Conservation (phyloP, 345 rosid species). For the Acer yangbiense region DNA sequence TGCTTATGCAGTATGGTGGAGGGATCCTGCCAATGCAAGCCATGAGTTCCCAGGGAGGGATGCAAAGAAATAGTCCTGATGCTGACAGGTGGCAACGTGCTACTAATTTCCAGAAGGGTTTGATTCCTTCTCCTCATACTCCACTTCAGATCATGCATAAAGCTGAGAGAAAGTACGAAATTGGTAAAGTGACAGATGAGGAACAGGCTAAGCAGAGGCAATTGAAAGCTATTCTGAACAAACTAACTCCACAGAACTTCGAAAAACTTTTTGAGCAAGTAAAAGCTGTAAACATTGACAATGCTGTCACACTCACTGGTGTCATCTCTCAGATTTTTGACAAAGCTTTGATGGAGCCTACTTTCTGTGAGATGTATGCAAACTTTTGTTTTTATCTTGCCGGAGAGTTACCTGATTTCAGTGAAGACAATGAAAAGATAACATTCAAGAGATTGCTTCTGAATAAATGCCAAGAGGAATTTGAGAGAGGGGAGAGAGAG, state of each 20-base stretch:
- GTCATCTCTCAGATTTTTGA: slow-evolving; percentile 94
- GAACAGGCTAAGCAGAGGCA: slow-evolving; percentile 85
- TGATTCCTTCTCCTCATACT: slow-evolving; percentile 85
- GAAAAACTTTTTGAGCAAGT: slow-evolving; percentile 94
- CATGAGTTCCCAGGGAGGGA: slow-evolving; percentile 61
- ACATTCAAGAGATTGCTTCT: slow-evolving; percentile 87
- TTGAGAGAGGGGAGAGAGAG: slow-evolving; percentile 91
- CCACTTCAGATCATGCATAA: slow-evolving; percentile 86
- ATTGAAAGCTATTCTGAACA: slow-evolving; percentile 87
- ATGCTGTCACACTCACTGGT: slow-evolving; percentile 65
- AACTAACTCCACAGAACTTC: slow-evolving; percentile 95
- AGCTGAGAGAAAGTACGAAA: slow-evolving; percentile 92
- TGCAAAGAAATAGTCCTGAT: slow-evolving; percentile 62
- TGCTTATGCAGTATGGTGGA: slow-evolving; percentile 43
- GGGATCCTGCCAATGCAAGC: slow-evolving; percentile 76
- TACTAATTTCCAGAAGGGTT: slow-evolving; percentile 65
- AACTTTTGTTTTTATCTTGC: slow-evolving; percentile 75
- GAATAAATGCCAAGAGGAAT: slow-evolving; percentile 96
- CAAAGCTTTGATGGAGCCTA: slow-evolving; percentile 97
- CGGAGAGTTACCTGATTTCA: slow-evolving; percentile 70
- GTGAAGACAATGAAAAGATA: slow-evolving; percentile 68
- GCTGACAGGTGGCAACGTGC: slow-evolving; percentile 89
- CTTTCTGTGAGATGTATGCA: slow-evolving; percentile 98
- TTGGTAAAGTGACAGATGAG: slow-evolving; percentile 76
- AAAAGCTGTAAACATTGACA: slow-evolving; percentile 81